Conservation (phyloP, 345 rosid genomes). For the Euphorbia tirucalli region DNA sequence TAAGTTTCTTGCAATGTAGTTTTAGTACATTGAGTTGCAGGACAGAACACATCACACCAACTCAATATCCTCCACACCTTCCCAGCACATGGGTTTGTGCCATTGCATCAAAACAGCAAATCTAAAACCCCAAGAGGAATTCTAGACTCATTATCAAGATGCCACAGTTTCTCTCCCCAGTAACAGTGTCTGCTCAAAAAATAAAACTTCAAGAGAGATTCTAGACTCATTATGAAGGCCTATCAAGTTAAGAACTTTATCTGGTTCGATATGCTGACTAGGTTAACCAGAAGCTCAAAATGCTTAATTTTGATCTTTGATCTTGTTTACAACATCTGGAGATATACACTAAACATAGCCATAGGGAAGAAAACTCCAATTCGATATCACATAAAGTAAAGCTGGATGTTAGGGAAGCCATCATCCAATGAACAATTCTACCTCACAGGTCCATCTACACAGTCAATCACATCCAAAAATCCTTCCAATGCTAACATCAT, state of each 20-base stretch:
- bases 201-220: not conserved
- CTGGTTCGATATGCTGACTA: not conserved
- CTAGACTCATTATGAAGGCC: not conserved
- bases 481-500: not conserved
- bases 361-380: not conserved
- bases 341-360: not conserved
- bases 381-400: not conserved
- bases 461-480: conserved; percentile 1
- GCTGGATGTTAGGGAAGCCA: not conserved
- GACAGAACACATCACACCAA: not conserved
- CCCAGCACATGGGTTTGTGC: not conserved
- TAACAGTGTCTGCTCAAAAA: not conserved
- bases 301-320: not conserved
- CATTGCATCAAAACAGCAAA: not conserved
- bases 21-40: not conserved
- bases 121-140: not conserved
- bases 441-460: not conserved
- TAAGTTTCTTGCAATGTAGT: no score
- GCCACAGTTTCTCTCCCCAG: not conserved
- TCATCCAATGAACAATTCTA: not conserved
- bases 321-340: not conserved
- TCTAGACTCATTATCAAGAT: not conserved
- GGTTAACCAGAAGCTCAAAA: not conserved
- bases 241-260: not conserved
- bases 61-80: not conserved